A percentile compares a stretch with the other conserved stretches of the same genome.
phyloP scores from a whole-genome alignment of 2,329 filamentous ascomycete genomes.

The Elsinoe batatas region DNA sequence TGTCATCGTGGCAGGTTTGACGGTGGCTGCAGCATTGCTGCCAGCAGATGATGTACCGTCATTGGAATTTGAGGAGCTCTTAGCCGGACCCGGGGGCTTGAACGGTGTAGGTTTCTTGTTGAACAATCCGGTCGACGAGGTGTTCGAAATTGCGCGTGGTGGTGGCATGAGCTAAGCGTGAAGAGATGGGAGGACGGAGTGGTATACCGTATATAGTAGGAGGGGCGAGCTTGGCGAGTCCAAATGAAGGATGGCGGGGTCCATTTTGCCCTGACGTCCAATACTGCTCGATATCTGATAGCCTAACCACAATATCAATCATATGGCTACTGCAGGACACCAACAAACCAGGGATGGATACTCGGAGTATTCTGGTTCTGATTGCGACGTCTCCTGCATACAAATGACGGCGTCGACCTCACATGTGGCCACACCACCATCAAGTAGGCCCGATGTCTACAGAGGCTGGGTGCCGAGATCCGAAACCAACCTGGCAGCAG shows the following conservation, averaged over 20 bases:
- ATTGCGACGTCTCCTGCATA: too few relatives aligned
- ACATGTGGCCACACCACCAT: not conserved
- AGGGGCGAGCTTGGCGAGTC: too few relatives aligned
- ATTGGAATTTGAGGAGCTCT: not conserved
- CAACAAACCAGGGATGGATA: too few relatives aligned
- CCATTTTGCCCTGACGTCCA: too few relatives aligned
- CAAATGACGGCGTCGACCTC: not conserved
- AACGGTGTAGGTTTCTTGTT: constrained; percentile 9
- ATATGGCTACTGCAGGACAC: too few relatives aligned
- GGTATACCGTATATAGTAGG: too few relatives aligned
- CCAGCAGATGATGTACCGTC: not conserved
- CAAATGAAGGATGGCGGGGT: too few relatives aligned
- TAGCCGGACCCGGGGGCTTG: constrained; percentile 11
- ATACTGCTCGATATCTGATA: too few relatives aligned
- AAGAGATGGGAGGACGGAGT: too few relatives aligned
- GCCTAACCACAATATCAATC: too few relatives aligned
- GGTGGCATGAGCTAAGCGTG: not conserved
- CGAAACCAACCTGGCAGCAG: not conserved
- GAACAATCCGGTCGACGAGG: not conserved
- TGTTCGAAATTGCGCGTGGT: not conserved
- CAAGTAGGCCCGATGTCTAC: not conserved
- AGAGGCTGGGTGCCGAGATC: not conserved
- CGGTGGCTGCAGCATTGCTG: not conserved
- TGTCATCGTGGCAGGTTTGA: not conserved
- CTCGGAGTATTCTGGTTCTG: too few relatives aligned